Evolutionary conservation across 1,284 basidiomycete species (phyloP).

Genomic region (Trametes hirsuta): DNA sequence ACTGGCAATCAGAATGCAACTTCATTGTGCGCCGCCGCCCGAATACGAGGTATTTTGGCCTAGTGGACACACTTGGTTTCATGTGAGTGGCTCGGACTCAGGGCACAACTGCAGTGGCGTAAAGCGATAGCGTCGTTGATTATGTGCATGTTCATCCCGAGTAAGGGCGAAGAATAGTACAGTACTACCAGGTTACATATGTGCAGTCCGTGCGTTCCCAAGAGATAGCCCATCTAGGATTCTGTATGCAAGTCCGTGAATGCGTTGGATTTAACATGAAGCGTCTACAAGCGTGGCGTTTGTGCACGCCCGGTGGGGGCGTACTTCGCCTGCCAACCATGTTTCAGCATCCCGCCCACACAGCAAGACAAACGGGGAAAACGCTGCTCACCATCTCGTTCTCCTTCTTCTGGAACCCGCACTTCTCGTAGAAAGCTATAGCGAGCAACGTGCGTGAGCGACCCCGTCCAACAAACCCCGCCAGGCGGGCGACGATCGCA

Average conservation of each 20-base stretch:
- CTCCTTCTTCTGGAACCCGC: conserved; percentile 88
- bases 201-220: conserved; percentile 18
- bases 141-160: conserved; percentile 8
- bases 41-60: too few relatives aligned
- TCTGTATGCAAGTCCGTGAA: conserved; percentile 1
- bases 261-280: background rate
- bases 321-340: conserved; percentile 52
- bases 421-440: conserved; percentile 95
- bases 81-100: too few relatives aligned
- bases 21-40: too few relatives aligned
- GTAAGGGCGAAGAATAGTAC: conserved; percentile 11
- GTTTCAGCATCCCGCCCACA: background rate
- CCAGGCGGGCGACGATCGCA: conserved; percentile 10
- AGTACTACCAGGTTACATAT: conserved; percentile 21
- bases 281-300: conserved; percentile 39
- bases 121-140: conserved; percentile 6
- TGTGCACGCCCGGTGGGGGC: conserved; percentile 44
- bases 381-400: conserved; percentile 76
- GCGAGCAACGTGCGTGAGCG: conserved; percentile 1
- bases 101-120: too few relatives aligned
- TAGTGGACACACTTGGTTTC: too few relatives aligned
- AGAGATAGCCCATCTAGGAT: conserved; percentile 10
- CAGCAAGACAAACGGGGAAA: background rate
- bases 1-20: too few relatives aligned
- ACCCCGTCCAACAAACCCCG: background rate